Evolutionary conservation across 768 basidiomycete genomes (phyloP), one percentile per base, ranked within the genome.

Genomic region (Termitomyces sp.): DNA sequence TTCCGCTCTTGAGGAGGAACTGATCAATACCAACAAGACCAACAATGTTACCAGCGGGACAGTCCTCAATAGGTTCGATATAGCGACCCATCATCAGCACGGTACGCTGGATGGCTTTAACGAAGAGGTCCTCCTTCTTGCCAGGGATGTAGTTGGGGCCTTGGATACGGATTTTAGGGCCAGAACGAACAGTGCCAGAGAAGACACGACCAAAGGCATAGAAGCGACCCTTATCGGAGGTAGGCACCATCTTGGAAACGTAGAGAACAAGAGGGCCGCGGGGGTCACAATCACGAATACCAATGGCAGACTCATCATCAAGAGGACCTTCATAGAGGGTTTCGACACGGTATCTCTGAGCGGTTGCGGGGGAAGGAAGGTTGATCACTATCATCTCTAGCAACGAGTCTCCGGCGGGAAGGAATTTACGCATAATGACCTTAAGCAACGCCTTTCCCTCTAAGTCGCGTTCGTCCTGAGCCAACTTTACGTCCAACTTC

Each of bases 381-480:
- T 98, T 93, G 76, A 99, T 92, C 81, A 98, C 94, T 75, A 98
- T 98, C 97, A 99, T 99, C 84, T 98, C 97, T 77, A 99, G 73
- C 66, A 99, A 87, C 47, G 95, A 89, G 76, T 99, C 97, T 69
- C 97, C 97, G 62, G 97, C 97, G 70, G 97, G 97, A 65, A 98
- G 81, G 90, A 98, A 99, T 78, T 97, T 97, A 76, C 94, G 90
- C 97, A 99, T 98, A 76, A 98, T 74, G 66, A 88, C 87, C 80
- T 99, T 99, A 74, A 99, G 90, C 68, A 99, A 87, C 22, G 84
- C 82, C 77, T 99, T 99, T 70, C 93, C 89, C 73, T 98, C 96
- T 63, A 92, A 83, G 63, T 97, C 97, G 68, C 86, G 87, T 81
- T 97, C 96, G 1, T 95, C 92, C 48, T 77, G 73, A 57, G 84